Conservation (phyloP, 495 filamentous ascomycete genomes). For the Aspergillus mulundensis region DNA sequence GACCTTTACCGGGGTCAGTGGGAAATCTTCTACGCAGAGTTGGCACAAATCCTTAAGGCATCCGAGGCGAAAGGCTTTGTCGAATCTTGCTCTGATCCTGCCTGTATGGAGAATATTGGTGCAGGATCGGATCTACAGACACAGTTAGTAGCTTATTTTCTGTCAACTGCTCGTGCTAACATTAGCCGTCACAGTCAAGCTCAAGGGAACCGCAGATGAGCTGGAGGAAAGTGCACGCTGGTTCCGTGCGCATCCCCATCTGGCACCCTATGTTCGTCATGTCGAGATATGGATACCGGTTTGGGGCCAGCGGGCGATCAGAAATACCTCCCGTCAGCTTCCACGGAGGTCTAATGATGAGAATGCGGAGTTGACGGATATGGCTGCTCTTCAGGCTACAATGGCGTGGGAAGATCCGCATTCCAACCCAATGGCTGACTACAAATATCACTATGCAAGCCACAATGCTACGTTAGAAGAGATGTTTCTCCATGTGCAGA, state of each 20-base stretch:
- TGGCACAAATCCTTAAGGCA: slow-evolving; percentile 65
- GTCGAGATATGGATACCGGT: slow-evolving; percentile 73
- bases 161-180: neutral
- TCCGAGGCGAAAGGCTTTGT: slow-evolving; percentile 60
- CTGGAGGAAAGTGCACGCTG: slow-evolving; percentile 51
- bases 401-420: slow-evolving; percentile 36
- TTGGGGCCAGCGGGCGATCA: slow-evolving; percentile 52
- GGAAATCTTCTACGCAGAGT: slow-evolving; percentile 45
- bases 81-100: slow-evolving; percentile 60
- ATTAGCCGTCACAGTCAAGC: slow-evolving; percentile 46
- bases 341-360: slow-evolving; percentile 33
- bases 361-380: slow-evolving; percentile 34
- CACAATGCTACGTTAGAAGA: slow-evolving; percentile 66
- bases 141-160: slow-evolving; percentile 43
- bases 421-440: slow-evolving; percentile 31
- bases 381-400: slow-evolving; percentile 29
- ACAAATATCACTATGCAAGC: slow-evolving; percentile 42
- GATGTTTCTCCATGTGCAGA: slow-evolving; percentile 56
- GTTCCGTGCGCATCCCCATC: slow-evolving; percentile 55
- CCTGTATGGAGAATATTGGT: slow-evolving; percentile 59
- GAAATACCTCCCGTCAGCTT: slow-evolving; percentile 22
- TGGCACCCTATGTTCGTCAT: slow-evolving; percentile 61
- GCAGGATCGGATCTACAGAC: slow-evolving; percentile 65
- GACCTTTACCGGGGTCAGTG: slow-evolving; percentile 42
- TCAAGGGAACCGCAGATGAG: slow-evolving; percentile 62